phyloP scores from a whole-genome alignment of 257 asterid genomes.

The Fraxinus americana region DNA sequence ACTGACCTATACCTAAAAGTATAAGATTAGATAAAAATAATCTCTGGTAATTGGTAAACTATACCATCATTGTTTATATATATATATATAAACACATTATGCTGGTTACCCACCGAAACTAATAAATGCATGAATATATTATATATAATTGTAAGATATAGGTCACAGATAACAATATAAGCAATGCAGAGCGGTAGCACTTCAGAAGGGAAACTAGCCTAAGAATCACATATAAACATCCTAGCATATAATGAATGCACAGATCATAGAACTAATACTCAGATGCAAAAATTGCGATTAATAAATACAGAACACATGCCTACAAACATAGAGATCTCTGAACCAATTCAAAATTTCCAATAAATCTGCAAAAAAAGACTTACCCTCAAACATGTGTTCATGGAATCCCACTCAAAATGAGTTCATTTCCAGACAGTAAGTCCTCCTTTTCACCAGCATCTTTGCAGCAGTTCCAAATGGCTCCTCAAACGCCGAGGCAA shows the following conservation, averaged over 20 bases:
- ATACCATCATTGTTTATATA: not conserved
- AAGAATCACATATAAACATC: not conserved
- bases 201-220: not conserved
- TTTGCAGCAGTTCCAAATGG: conserved; percentile 70
- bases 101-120: not conserved
- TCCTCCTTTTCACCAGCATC: conserved; percentile 75
- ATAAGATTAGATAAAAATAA: too few species aligned
- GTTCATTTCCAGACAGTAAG: conserved; percentile 80
- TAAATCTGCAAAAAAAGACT: not conserved
- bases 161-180: not conserved
- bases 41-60: not conserved
- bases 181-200: not conserved
- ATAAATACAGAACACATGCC: not conserved
- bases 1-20: not conserved
- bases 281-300: not conserved
- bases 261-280: not conserved
- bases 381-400: conserved; percentile 41
- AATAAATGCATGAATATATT: not conserved
- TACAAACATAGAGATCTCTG: conserved; percentile 19
- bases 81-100: not conserved
- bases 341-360: conserved; percentile 7
- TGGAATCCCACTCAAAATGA: conserved; percentile 44
- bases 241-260: not conserved
- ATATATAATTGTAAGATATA: not conserved
- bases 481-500: conserved; percentile 67